phyloP scores from a whole-genome alignment of 345 rosid genomes.

The Eucalyptus marginata region DNA sequence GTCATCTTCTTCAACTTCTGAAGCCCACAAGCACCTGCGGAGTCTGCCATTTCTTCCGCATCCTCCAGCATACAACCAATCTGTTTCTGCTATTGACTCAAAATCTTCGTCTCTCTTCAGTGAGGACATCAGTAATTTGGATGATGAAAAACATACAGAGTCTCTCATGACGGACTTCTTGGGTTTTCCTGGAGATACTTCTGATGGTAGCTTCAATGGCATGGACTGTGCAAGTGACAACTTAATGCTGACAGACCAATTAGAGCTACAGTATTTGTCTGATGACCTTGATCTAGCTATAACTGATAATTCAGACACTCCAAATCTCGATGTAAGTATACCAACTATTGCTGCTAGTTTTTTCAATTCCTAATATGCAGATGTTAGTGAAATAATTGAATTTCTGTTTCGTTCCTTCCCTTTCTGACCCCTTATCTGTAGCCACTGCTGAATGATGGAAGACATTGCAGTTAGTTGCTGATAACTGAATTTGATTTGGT shows the following conservation, averaged over 20 bases:
- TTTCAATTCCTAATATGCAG: neutral
- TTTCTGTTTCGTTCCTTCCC: neutral
- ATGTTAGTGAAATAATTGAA: neutral
- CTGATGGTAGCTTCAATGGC: slow-evolving; percentile 40
- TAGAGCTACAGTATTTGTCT: slow-evolving; percentile 72
- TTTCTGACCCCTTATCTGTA: neutral
- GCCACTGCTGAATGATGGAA: neutral
- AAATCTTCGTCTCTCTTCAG: slow-evolving; percentile 39
- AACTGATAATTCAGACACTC: slow-evolving; percentile 70
- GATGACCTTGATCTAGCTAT: slow-evolving; percentile 78
- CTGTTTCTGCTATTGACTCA: slow-evolving; percentile 41
- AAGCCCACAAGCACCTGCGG: slow-evolving; percentile 40
- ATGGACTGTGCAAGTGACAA: slow-evolving; percentile 25
- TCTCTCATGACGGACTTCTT: slow-evolving; percentile 38
- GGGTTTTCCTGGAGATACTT: slow-evolving; percentile 38
- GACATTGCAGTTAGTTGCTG: neutral
- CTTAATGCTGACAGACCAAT: slow-evolving; percentile 41
- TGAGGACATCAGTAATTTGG: slow-evolving; percentile 31
- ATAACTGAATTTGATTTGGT: neutral
- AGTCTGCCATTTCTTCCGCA: slow-evolving; percentile 82
- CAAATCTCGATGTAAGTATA: slow-evolving; percentile 66
- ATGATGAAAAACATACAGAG: slow-evolving; percentile 34
- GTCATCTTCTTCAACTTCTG: slow-evolving; percentile 72
- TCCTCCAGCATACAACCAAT: slow-evolving; percentile 36
- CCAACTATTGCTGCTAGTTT: neutral